Base-by-base conservation (phyloP, 2,329 filamentous ascomycete species). In the Raffaelea arxii region DNA sequence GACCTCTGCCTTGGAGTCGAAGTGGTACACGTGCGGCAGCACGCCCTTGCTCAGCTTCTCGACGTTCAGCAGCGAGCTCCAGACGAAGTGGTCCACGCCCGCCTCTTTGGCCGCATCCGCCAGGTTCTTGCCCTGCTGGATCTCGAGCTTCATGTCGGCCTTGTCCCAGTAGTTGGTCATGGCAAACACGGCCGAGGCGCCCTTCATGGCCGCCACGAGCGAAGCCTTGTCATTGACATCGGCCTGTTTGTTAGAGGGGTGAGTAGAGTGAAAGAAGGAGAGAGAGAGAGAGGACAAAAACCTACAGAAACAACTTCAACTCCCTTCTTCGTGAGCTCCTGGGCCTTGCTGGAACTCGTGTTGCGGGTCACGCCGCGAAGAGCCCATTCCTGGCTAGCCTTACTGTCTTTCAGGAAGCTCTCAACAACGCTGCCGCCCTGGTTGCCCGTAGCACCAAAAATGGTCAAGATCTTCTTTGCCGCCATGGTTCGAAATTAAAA, bases 1-100 rank as follows among this genome's bases (percentile, higher is more conserved):
- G 0, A 75, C 67, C 12, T 69, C 61, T 19, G 75, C 75, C 56
- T 81, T 81, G 57, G 59, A 63, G 58, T 81, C 77, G 49, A 80
- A 81, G 51, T 75, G 71, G 50, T 66, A 60, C 25, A 74, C 67
- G 38, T 65, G 55, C 22, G 61, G 43, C 4, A 72, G 63, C 16
- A 56, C 58, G 46, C 68, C 68, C 7, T 66, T 63, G 40, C 62
- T 61, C 19, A 67, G 48, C 47, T 71, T 58, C 0, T 51, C 65
- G 46, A 70, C 53, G 49, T 71, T 58, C 21, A 61, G 50, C 5
- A 73, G 59, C 10, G 66, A 67, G 50, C 66, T 56, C 65, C 64
- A 62, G 64, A 50, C 46, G 39, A 48, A 32, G 42, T 52, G 52
- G 19, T 48, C 41, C 12, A 54, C 52, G 40, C 47, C 44, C 9